Base-by-base conservation (phyloP, 345 rosid species). In the Orychophragmus violaceus region DNA sequence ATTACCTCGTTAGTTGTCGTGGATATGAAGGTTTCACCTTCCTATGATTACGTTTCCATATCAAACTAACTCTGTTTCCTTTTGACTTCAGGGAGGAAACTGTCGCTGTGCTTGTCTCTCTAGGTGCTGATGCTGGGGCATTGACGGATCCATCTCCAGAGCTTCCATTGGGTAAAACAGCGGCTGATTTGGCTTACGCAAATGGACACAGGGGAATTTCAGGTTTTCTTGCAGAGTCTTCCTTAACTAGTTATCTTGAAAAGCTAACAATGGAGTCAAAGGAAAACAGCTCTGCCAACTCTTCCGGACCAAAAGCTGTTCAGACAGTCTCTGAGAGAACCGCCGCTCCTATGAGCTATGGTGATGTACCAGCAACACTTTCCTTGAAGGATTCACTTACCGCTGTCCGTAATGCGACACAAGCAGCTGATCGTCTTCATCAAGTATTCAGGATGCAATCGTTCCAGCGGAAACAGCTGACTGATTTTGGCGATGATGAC, bases 171-270 rank as follows among this genome's bases (percentile, higher is more conserved):
- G 85, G 91, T 44, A 86, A 85, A 83, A 79, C 91, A 21, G 86
- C 98, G 58, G 95, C 96, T 4, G 98, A 92, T 73, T 80, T 92
- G 81, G 98, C 97, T 72, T 92, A 96, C 36, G 77, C 46, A 71
- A 82, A 87, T 53, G 95, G 95, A 60, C 89, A 92, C 68, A 89
- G 91, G 77, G 98, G 98, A 51, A 92, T 89, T 16, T 89, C 97
- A 12, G 96, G 96, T 33, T 92, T 82, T 59, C 95, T 92, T 50
- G 98, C 95, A 6, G 98, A 92, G 83, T 86, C 91, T 45, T 80
- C 86, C 41, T 79, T 92, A 71, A 89, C 95, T 41, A 79, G 87
- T 73, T 77, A 81, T 60, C 87, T 92, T 51, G 74, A 71, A 58
- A 66, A 79, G 52, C 90, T 89, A 36, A 81, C 82, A 17, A 48